Evolutionary conservation across 1,139 yeast species (phyloP), one percentile per base, ranked within the genome.

Genomic region (Candida neerlandica): DNA sequence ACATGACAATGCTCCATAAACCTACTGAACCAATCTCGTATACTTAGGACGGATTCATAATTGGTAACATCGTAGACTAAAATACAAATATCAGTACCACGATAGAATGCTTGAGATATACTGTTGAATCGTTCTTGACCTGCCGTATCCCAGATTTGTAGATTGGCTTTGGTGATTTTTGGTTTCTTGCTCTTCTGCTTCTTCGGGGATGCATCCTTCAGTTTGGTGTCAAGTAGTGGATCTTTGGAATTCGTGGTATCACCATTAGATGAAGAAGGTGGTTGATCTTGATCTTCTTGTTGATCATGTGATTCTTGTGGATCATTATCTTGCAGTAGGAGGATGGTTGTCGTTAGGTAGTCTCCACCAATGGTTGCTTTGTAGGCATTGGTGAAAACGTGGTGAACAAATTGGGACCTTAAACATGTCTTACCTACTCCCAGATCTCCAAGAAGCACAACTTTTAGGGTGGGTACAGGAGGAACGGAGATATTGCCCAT

Each of bases 121-220:
- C 85, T 78, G 57, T 81, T 81, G 67, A 82, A 82, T 47, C 87
- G 64, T 59, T 82, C 87, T 61, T 82, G 87, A 2, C 87, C 87
- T 0, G 87, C 87, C 4, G 87, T 82, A 58, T 82, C 87, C 87
- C 87, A 82, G 2, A 82, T 73, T 60, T 82, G 86, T 38, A 82
- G 64, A 49, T 72, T 69, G 18, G 78, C 77, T 37, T 53, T 55
- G 6, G 46, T 42, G 12, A 29, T 26, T 11, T 29, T 26, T 14
- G 10, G 42, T 27, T 39, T 39, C 12, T n/a, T n/a, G n/a, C n/a
- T n/a, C n/a, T 42, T 41, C 18, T 23, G 23, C n/a, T 29, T 41
- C 3, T 27, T 33, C 41, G 15, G 43, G 14, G 4, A 43, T 15
- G 38, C 9, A 7, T 23, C 27, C 5, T 23, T 23, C 27, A 7